A percentile compares a stretch with the other conserved stretches of the same genome.
Evolutionary conservation across 1,139 yeast species (phyloP).

Genomic region (Diutina siamensis): DNA sequence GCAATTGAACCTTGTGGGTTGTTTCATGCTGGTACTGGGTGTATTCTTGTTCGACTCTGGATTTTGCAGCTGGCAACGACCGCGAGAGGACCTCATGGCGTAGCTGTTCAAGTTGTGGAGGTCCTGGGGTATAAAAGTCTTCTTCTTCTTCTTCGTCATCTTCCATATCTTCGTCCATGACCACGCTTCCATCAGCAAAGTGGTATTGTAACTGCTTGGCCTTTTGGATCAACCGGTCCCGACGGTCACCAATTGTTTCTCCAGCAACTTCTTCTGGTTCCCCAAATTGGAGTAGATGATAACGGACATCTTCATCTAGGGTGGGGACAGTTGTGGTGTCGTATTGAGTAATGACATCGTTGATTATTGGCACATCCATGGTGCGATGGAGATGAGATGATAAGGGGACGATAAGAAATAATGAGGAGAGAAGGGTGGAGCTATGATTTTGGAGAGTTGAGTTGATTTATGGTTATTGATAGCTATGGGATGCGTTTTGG

Average conservation of each 20-base stretch:
- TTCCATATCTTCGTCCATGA: conserved; percentile 14
- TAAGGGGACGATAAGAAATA: not conserved
- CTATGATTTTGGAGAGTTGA: too few relatives aligned
- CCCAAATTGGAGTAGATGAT: conserved; percentile 33
- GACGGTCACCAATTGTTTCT: conserved; percentile 50
- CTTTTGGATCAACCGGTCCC: conserved; percentile 37
- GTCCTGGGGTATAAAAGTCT: conserved; percentile 80
- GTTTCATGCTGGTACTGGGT: conserved; percentile 11
- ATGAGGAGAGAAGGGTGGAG: too few relatives aligned
- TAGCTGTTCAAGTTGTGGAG: conserved; percentile 39
- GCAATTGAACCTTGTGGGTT: conserved; percentile 7
- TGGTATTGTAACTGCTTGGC: conserved; percentile 13
- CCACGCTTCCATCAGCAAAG: conserved; percentile 17
- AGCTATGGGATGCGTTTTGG: too few relatives aligned
- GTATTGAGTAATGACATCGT: not conserved
- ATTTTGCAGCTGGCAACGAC: conserved; percentile 37
- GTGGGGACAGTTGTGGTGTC: conserved; percentile 37
- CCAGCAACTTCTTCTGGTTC: conserved; percentile 52
- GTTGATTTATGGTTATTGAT: too few relatives aligned
- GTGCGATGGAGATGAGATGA: not conserved
- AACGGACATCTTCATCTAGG: conserved; percentile 47
- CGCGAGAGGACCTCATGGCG: conserved; percentile 39
- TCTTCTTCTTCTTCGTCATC: conserved; percentile 35
- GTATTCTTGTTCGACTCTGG: conserved; percentile 26
- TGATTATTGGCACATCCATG: not conserved